These are phyloP conservation scores for Lecanosticta acicola DNA, from an alignment of 2,329 filamentous ascomycete genomes.

Conservation along the genomic window DNA sequence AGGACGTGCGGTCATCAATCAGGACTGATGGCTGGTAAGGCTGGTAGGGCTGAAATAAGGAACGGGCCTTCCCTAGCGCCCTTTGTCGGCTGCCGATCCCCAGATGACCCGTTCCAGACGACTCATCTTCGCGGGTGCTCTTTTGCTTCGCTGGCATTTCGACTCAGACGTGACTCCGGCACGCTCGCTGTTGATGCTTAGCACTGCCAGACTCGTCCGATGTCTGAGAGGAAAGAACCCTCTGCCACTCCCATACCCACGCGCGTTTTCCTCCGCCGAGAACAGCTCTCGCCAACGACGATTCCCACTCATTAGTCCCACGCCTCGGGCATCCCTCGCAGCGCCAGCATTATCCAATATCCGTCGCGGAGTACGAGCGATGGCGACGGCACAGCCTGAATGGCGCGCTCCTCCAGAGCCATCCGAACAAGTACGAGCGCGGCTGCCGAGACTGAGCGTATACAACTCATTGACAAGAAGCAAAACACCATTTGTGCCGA, in stretches of 20 bases:
- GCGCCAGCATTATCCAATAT: neutral
- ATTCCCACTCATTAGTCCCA: constrained; percentile 2
- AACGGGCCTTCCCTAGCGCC: neutral
- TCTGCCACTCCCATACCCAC: neutral
- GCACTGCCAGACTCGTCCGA: neutral
- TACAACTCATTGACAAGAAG: constrained; percentile 74
- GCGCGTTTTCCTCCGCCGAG: neutral
- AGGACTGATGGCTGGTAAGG: neutral
- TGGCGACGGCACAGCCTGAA: constrained; percentile 24
- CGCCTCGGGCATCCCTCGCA: constrained; percentile 6
- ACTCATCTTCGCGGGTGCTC: neutral
- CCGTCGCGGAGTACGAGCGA: constrained; percentile 4
- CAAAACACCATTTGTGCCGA: constrained; percentile 68
- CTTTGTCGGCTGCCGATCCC: neutral
- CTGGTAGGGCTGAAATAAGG: neutral
- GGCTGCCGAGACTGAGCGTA: constrained; percentile 58
- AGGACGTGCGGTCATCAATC: neutral
- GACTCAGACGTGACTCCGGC: neutral
- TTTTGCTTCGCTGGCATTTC: neutral
- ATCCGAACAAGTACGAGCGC: constrained; percentile 17
- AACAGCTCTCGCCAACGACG: neutral
- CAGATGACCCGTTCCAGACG: neutral
- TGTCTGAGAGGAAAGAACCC: constrained; percentile 3
- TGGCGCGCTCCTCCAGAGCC: constrained; percentile 34
- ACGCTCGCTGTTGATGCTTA: constrained; percentile 2